Percentiles rank a stretch among this genome's conserved stretches.
These are phyloP conservation scores for Aristolochia fimbriata DNA, from an alignment of 164 flowering plant species.

Conservation along the genomic window DNA sequence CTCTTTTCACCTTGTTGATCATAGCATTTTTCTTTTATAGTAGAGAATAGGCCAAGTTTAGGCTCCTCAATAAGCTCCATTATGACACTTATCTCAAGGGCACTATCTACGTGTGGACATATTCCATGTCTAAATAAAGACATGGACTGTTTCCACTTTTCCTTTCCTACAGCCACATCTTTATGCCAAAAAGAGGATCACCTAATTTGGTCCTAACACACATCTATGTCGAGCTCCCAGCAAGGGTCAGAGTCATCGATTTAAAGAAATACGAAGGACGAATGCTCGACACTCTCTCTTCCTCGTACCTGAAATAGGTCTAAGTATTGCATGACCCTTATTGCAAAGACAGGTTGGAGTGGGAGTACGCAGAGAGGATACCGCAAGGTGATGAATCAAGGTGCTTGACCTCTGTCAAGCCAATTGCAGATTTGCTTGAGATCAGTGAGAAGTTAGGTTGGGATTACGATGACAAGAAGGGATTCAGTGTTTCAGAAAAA, in stretches of 20 bases:
- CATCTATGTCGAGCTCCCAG: slow-evolving; percentile 19
- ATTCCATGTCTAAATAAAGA: too few species aligned
- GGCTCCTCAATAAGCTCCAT: too few species aligned
- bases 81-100: too few species aligned
- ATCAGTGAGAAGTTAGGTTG: slow-evolving; percentile 67
- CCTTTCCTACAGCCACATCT: too few species aligned
- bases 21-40: too few species aligned
- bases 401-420: neutral
- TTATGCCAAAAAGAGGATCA: too few species aligned
- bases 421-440: slow-evolving; percentile 43
- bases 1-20: too few species aligned
- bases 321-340: slow-evolving; percentile 69
- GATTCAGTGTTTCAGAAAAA: neutral
- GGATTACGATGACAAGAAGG: slow-evolving; percentile 51
- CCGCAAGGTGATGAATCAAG: slow-evolving; percentile 23
- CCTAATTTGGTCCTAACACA: too few species aligned
- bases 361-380: slow-evolving; percentile 58
- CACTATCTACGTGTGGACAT: too few species aligned
- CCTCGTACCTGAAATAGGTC: slow-evolving; percentile 72
- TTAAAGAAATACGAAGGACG: slow-evolving; percentile 73
- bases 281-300: slow-evolving; percentile 72
- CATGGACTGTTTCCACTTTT: too few species aligned
- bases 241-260: slow-evolving; percentile 57
- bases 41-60: too few species aligned
- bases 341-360: slow-evolving; percentile 63